Percentiles rank a stretch among this genome's conserved stretches.
These are phyloP conservation scores for Monosporozyma yasuniensis DNA, from an alignment of 805 yeast genomes.

Conservation along the genomic window DNA sequence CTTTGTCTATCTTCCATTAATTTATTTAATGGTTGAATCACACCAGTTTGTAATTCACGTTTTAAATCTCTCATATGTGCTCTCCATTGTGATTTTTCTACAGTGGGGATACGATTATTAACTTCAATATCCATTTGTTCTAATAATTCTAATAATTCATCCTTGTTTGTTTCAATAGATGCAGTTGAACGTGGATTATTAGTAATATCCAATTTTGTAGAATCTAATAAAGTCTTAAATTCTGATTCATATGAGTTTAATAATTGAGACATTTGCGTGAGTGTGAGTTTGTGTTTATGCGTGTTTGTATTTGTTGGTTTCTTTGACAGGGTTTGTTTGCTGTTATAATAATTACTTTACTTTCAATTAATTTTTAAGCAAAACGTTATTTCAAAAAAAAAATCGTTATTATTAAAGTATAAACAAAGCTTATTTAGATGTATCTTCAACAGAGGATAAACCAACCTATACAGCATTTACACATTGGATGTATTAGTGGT, in stretches of 20 bases:
- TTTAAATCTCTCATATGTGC: slow-evolving; percentile 67
- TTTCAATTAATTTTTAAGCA: no score
- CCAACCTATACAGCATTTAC: no score
- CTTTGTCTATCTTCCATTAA: slow-evolving; percentile 66
- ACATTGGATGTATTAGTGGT: no score
- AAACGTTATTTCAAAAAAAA: no score
- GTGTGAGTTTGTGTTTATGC: neutral
- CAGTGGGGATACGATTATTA: slow-evolving; percentile 46
- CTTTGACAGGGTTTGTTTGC: neutral
- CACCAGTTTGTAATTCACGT: slow-evolving; percentile 41
- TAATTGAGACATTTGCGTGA: slow-evolving; percentile 6
- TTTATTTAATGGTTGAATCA: slow-evolving; percentile 38
- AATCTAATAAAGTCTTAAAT: slow-evolving; percentile 26
- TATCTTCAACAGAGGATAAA: no score
- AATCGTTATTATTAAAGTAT: no score
- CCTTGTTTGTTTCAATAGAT: slow-evolving; percentile 24
- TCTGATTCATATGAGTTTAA: slow-evolving; percentile 33
- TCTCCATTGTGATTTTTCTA: slow-evolving; percentile 55
- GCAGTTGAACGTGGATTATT: slow-evolving; percentile 12
- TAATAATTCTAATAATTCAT: slow-evolving; percentile 45
- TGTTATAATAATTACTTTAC: no score
- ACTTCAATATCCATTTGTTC: slow-evolving; percentile 87
- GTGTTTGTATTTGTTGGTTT: neutral
- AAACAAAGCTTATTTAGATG: no score
- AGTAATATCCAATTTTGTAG: slow-evolving; percentile 15